phyloP scores from a whole-genome alignment of 2,329 filamentous ascomycete genomes.

The Colletotrichum higginsianum region DNA sequence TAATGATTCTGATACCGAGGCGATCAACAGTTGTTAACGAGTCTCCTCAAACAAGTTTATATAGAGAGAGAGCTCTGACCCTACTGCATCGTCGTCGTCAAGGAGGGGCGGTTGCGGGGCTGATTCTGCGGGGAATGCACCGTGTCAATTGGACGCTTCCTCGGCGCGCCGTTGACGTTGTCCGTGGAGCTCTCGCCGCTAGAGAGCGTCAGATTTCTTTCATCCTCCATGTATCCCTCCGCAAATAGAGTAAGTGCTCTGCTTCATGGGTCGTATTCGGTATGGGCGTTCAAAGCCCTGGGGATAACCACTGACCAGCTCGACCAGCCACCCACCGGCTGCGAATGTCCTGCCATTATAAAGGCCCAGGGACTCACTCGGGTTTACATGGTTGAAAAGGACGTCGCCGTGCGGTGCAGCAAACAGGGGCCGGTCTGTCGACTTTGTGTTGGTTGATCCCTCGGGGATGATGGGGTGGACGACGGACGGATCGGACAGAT shows the following conservation, averaged over 20 bases:
- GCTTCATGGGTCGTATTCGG: background rate
- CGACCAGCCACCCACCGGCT: background rate
- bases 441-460: background rate
- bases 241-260: background rate
- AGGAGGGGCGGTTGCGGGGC: conserved; percentile 24
- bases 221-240: background rate
- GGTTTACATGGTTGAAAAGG: background rate
- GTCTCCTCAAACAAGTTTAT: conserved; percentile 7
- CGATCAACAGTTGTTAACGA: too few species aligned
- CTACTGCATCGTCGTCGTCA: conserved; percentile 4
- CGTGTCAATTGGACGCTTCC: conserved; percentile 16
- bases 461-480: background rate
- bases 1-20: background rate
- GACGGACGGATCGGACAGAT: background rate
- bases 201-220: background rate
- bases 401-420: background rate
- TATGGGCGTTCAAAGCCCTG: background rate
- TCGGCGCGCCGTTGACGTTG: conserved; percentile 4
- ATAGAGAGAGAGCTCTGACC: background rate
- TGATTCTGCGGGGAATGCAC: conserved; percentile 1
- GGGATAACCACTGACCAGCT: too few species aligned
- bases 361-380: background rate
- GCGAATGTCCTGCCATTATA: background rate
- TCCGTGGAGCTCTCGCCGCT: conserved; percentile 14
- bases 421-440: background rate